Evolutionary conservation across 169 alveolate genomes (phyloP).

Genomic region (Plasmodium gonderi): DNA sequence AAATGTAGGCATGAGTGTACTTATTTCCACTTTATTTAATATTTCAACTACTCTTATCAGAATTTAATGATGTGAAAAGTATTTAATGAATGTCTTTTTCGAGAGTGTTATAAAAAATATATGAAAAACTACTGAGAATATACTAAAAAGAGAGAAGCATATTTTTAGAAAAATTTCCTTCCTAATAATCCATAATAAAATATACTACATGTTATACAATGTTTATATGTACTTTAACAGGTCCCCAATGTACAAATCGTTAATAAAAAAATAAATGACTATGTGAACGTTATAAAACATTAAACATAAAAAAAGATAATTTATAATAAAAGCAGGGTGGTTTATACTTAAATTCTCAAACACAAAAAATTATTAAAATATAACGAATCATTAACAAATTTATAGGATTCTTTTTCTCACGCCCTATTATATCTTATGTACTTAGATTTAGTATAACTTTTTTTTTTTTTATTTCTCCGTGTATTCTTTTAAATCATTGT

Average conservation of each 20-base stretch:
- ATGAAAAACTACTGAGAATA: background rate
- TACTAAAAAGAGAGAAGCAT: background rate
- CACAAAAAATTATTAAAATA: background rate
- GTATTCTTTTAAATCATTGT: background rate
- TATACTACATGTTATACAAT: background rate
- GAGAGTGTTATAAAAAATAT: background rate
- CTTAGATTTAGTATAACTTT: background rate
- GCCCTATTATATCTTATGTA: background rate
- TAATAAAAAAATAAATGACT: no score
- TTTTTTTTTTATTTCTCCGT: background rate
- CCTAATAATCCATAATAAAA: background rate
- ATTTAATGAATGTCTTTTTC: background rate
- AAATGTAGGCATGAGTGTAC: background rate
- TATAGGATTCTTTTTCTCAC: background rate
- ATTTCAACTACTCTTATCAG: background rate
- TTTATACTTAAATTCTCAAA: no score
- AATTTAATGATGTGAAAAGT: background rate
- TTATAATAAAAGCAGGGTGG: background rate
- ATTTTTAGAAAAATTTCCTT: background rate
- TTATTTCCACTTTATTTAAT: no score
- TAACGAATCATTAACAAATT: background rate
- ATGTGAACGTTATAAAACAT: background rate
- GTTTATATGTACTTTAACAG: background rate
- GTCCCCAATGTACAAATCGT: background rate
- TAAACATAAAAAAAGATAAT: no score